Evolutionary conservation across 2,329 filamentous ascomycete species (phyloP).

Genomic region (Teratosphaeria epicoccoides): DNA sequence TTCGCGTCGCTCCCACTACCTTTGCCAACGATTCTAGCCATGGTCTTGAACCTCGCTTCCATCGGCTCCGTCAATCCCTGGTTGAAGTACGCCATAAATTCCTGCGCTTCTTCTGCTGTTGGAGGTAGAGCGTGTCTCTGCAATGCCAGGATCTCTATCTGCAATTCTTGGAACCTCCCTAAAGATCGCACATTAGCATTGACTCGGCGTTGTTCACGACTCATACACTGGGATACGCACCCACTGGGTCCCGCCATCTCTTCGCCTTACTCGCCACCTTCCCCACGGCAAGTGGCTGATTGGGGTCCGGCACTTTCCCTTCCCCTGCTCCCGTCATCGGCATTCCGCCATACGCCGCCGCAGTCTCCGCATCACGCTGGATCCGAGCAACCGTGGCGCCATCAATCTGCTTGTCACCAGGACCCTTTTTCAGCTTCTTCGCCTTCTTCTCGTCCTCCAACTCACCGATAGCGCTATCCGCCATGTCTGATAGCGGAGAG

Average conservation of each 20-base stretch:
- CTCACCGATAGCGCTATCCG: not conserved
- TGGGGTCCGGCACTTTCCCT: not conserved
- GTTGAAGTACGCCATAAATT: not conserved
- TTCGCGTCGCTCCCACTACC: not conserved
- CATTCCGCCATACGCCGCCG: not conserved
- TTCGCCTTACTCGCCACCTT: not conserved
- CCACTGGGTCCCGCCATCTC: not conserved
- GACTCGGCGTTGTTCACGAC: not conserved
- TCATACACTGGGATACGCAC: not conserved
- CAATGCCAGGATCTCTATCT: not conserved
- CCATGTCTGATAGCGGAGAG: not conserved
- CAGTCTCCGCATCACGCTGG: not conserved
- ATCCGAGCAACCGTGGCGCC: not conserved
- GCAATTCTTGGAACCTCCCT: not conserved
- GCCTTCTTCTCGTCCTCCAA: not conserved
- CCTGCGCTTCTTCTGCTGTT: not conserved
- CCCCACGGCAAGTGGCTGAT: not conserved
- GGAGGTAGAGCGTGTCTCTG: not conserved
- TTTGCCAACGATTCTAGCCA: not conserved
- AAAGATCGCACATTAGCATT: not conserved
- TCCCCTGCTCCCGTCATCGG: not conserved
- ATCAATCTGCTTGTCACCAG: conserved; percentile 1
- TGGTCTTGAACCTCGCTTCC: not conserved
- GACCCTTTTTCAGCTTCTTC: not conserved
- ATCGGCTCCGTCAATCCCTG: not conserved